phyloP scores from a whole-genome alignment of 2,329 filamentous ascomycete species.

The Verticillium isaacii region DNA sequence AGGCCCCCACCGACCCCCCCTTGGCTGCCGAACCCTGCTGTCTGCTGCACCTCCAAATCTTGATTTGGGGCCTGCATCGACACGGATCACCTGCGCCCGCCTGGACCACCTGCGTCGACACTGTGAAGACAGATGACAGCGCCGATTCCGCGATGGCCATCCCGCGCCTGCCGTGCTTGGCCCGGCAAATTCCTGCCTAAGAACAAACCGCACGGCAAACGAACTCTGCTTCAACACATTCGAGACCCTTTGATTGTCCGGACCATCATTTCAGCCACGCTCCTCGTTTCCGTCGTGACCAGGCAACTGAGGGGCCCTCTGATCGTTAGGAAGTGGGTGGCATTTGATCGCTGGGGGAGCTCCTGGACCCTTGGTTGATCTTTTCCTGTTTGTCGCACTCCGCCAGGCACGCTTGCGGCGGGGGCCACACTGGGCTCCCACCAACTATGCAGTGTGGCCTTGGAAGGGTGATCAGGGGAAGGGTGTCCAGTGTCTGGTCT shows the following conservation, averaged over 20 bases:
- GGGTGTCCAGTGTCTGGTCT: too few species aligned
- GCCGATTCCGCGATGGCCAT: neutral
- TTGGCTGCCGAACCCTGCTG: neutral
- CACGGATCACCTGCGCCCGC: too few species aligned
- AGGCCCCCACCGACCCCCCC: neutral
- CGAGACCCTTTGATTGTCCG: neutral
- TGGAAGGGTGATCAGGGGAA: too few species aligned
- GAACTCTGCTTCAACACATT: too few species aligned
- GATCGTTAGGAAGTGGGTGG: too few species aligned
- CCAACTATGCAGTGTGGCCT: too few species aligned
- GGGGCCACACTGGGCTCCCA: too few species aligned
- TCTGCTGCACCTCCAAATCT: neutral
- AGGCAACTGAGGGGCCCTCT: too few species aligned
- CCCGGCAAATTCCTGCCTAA: too few species aligned
- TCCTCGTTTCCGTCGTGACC: too few species aligned
- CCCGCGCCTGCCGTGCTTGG: neutral
- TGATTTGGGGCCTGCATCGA: slow-evolving; percentile 1
- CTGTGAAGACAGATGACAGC: neutral
- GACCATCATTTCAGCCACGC: neutral
- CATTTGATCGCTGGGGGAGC: neutral
- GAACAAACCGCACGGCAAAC: too few species aligned
- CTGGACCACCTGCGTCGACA: too few species aligned
- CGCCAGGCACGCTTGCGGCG: neutral
- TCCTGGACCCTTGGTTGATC: neutral
- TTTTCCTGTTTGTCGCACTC: neutral